Evolutionary conservation across 768 basidiomycete species (phyloP).

Genomic region (Plicaturopsis crispa): DNA sequence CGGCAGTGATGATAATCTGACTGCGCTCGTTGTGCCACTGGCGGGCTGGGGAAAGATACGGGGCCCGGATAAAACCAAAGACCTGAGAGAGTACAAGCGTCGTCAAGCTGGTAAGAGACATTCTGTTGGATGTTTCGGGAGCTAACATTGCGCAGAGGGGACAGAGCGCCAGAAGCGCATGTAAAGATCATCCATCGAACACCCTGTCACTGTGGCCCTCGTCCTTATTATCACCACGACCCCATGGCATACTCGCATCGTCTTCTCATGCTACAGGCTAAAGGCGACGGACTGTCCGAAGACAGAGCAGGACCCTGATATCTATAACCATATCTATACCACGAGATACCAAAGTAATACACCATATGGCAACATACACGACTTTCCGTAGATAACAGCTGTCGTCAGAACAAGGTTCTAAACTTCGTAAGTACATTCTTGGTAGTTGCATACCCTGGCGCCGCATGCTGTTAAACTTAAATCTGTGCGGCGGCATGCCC

Average conservation of each 20-base stretch:
- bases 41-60: slow-evolving; percentile 83
- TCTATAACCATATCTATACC: no score
- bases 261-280: no score
- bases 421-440: no score
- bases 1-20: slow-evolving; percentile 87
- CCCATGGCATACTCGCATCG: no score
- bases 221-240: no score
- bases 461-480: slow-evolving; percentile 22
- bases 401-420: no score
- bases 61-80: slow-evolving; percentile 77
- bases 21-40: slow-evolving; percentile 84
- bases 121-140: slow-evolving; percentile 1
- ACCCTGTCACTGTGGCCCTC: background rate
- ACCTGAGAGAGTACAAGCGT: slow-evolving; percentile 74
- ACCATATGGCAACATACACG: no score
- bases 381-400: no score
- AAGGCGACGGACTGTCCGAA: no score
- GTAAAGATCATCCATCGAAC: slow-evolving; percentile 26
- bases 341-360: no score
- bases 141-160: slow-evolving; percentile 35
- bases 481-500: slow-evolving; percentile 87
- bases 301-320: no score
- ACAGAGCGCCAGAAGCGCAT: slow-evolving; percentile 61
- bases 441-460: background rate
- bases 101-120: slow-evolving; percentile 47